Evolutionary conservation across 257 asterid genomes (phyloP), one percentile per base, ranked within the genome.

Genomic region (Vinca minor): DNA sequence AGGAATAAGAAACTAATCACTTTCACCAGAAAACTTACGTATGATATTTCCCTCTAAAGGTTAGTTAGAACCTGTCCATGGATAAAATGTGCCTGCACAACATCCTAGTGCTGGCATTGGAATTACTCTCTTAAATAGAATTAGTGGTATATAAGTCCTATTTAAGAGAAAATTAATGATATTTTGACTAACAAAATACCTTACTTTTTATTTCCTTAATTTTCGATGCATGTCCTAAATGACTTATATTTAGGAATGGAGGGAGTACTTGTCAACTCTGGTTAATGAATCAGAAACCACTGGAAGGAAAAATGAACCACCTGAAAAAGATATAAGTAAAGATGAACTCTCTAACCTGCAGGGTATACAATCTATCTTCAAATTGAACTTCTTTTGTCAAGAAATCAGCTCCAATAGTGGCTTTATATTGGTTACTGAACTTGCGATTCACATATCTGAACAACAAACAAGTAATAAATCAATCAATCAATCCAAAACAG

Each of bases 341-440:
- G 49, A 17, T 54, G 21, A 41, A 55, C 31, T 26, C 56, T 39
- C 64, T 63, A 26, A 78, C 83, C 80, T 78, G 83, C 69, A 78
- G 63, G 1, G 83, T 74, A 52, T 71, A 78, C 69, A 74, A 50
- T 54, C 80, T 71, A 65, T 78, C 83, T 26, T 78, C 83, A 61
- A 78, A 71, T 44, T 78, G 80, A 28, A 78, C 78, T 66, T 78
- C 83, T 45, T 78, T 78, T 21, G 80, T 78, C 80, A 78, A 65
- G 80, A 78, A 78, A 71, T 78, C 83, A 69, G 83, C 83, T 71
- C 83, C 83, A 70, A 78, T 78, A n/a, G 80, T 78, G 35, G 83
- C 83, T 57, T 78, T 78, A 69, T 78, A 78, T 65, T 78, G 83
- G 42, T 78, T 68, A 66, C 78, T 78, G 57, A 78, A 78, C 63